Base-by-base conservation (phyloP, 495 filamentous ascomycete genomes). In the Neurospora africana region DNA sequence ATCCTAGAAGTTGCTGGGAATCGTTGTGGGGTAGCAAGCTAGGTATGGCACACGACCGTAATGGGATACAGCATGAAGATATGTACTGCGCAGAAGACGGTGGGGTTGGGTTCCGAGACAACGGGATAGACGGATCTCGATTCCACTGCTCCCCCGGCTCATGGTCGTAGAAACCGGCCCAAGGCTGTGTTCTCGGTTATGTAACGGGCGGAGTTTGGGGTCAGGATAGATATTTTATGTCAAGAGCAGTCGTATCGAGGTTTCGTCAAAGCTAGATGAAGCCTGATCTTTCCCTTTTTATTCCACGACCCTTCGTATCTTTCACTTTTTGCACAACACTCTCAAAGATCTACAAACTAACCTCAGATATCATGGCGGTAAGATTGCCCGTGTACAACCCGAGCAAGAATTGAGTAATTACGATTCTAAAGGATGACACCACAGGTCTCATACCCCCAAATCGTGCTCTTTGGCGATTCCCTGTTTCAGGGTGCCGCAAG, bases 391-490 rank as follows among this genome's bases (percentile, higher is more conserved):
- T 65, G 53, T 33, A 35, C 33, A 33, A 8, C 17, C 27, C 27
- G 15, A 65, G 27, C 27, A 65, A 27, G 53, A 65, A 27, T 33
- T 9, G 53, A 27, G 53, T 6, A 7, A 30, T 7, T 9, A 33
- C 13, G 13, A 65, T 33, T 0, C 15, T 65, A 7, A 58, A 7
- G 3, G 3, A 27, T 33, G 33, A 15, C 71, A 44, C 44, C 6
- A 58, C 67, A 81, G 82, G 77, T 77, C 70, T 78, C 83, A 5
- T 84, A 85, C 74, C 81, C 84, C 33, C 92, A 94, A 77, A 87
- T 95, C 76, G 83, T 95, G 58, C 87, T 95, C 27, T 93, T 96
- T 76, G 93, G 93, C 37, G 93, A 96, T 78, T 93, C 91, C 36
- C 88, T 96, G 75, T 90, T 91, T 30, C 87, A 96, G 76, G 81